A percentile compares a stretch with the other conserved stretches of the same genome.
Evolutionary conservation across 2,329 filamentous ascomycete species (phyloP).

Genomic region (Ophiostoma piceae): DNA sequence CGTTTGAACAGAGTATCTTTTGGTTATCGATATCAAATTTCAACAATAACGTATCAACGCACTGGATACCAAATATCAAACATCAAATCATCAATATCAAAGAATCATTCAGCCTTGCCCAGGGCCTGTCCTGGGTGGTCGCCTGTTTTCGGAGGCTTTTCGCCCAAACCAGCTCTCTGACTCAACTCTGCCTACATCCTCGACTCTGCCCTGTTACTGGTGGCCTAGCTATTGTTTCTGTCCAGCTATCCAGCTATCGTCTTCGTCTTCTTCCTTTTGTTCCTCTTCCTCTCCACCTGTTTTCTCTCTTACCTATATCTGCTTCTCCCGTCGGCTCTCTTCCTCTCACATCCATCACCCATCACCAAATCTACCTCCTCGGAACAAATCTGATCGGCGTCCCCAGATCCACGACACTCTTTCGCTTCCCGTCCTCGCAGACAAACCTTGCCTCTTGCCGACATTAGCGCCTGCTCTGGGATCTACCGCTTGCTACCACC

Average conservation of each 20-base stretch:
- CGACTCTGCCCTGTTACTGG: background rate
- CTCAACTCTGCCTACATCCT: background rate
- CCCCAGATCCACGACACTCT: background rate
- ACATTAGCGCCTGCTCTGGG: background rate
- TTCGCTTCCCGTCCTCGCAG: background rate
- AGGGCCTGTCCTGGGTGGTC: background rate
- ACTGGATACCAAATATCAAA: too few species aligned
- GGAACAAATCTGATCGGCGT: background rate
- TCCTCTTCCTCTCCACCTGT: background rate
- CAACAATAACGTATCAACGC: background rate
- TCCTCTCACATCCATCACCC: too few species aligned
- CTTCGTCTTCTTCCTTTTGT: background rate
- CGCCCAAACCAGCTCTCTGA: background rate
- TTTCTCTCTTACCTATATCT: background rate
- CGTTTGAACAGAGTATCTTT: too few species aligned
- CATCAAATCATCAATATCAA: too few species aligned
- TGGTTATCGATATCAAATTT: background rate
- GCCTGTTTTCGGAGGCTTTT: background rate
- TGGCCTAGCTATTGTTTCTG: background rate
- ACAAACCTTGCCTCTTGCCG: background rate
- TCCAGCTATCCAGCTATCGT: background rate
- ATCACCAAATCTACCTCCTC: background rate
- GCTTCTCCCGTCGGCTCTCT: background rate
- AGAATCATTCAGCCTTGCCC: background rate
- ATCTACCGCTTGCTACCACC: constrained; percentile 6